Conservation (phyloP, 2,329 filamentous ascomycete genomes). For the Torrubiella hemipterigena region DNA sequence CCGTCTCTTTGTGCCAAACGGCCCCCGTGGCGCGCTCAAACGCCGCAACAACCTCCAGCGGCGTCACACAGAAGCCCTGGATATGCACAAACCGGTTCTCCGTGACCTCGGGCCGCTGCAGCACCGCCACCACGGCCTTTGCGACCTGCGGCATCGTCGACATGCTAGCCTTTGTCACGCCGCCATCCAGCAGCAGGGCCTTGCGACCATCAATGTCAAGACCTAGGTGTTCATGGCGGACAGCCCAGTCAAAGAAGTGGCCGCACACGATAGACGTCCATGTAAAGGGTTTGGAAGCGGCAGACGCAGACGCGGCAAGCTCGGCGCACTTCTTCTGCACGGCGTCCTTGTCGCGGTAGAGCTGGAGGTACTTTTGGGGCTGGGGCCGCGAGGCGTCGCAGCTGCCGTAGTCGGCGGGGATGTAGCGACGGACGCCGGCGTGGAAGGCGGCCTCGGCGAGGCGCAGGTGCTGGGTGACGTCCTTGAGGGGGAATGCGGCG, state of each 20-base stretch:
- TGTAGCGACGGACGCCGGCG: constrained; percentile 48
- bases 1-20: constrained; percentile 20
- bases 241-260: constrained; percentile 37
- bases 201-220: constrained; percentile 31
- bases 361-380: constrained; percentile 17
- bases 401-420: constrained; percentile 46
- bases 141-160: constrained; percentile 38
- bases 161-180: constrained; percentile 32
- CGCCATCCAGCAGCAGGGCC: constrained; percentile 37
- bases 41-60: constrained; percentile 31
- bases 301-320: constrained; percentile 9
- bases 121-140: constrained; percentile 34
- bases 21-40: constrained; percentile 37
- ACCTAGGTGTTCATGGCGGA: constrained; percentile 20
- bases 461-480: constrained; percentile 30
- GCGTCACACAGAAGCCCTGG: constrained; percentile 32
- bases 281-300: constrained; percentile 27
- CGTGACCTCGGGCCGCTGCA: constrained; percentile 36
- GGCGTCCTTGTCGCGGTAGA: constrained; percentile 21
- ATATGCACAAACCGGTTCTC: constrained; percentile 37
- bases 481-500: constrained; percentile 21
- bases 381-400: constrained; percentile 23
- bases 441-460: constrained; percentile 46
- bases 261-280: constrained; percentile 37
- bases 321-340: constrained; percentile 18